phyloP scores from a whole-genome alignment of 805 yeast genomes.

The Candida sithepensis region DNA sequence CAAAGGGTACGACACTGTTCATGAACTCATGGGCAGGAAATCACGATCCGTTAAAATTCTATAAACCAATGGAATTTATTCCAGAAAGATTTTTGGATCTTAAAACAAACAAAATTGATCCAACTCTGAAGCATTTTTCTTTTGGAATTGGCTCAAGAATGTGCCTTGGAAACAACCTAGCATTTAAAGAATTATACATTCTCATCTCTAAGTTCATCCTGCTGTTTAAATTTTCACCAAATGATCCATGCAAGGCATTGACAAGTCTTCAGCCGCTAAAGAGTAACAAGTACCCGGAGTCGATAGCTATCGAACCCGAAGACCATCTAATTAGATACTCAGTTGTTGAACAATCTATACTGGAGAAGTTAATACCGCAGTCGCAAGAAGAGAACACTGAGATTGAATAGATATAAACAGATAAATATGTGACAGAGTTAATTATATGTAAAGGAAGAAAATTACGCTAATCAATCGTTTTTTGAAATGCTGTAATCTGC shows the following conservation, averaged over 20 bases:
- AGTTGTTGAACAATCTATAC: constrained; percentile 24
- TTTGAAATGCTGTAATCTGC: no score
- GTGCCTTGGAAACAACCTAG: constrained; percentile 69
- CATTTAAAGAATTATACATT: constrained; percentile 61
- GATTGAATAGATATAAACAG: no score
- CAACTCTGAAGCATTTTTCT: constrained; percentile 41
- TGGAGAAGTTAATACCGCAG: not conserved
- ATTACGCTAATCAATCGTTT: no score
- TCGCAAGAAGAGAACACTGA: not conserved
- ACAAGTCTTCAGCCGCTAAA: constrained; percentile 9
- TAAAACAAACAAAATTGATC: constrained; percentile 11
- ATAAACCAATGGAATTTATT: constrained; percentile 41
- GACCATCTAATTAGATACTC: constrained; percentile 34
- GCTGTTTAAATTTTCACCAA: constrained; percentile 35
- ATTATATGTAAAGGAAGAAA: no score
- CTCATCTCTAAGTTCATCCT: constrained; percentile 51
- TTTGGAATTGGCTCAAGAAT: constrained; percentile 71
- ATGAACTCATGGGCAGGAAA: constrained; percentile 73
- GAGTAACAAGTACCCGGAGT: constrained; percentile 48
- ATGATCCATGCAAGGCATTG: constrained; percentile 6
- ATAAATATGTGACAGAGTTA: no score
- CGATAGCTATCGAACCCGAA: constrained; percentile 62
- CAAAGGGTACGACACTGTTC: constrained; percentile 50
- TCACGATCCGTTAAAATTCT: constrained; percentile 48
- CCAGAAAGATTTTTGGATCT: constrained; percentile 51